Evolutionary conservation across 2,329 filamentous ascomycete genomes (phyloP).

Genomic region (Beauveria brongniartii): DNA sequence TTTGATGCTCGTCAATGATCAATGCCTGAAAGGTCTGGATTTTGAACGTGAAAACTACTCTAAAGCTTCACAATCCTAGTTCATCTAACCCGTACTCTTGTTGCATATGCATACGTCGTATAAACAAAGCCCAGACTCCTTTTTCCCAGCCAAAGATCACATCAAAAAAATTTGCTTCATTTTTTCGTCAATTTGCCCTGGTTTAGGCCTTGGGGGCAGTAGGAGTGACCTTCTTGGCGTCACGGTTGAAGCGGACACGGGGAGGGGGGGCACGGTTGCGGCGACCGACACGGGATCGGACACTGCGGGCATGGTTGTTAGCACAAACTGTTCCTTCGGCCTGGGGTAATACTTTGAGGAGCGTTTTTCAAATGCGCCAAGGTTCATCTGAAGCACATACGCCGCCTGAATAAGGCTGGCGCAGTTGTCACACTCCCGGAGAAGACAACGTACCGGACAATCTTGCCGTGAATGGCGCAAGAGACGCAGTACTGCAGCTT

Average conservation of each 20-base stretch:
- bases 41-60: conserved; percentile 15
- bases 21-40: conserved; percentile 11
- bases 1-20: conserved; percentile 7
- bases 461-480: conserved; percentile 99
- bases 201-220: conserved; percentile 40
- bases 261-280: conserved; percentile 98
- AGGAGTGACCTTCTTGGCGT: conserved; percentile 98
- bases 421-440: conserved; percentile 52
- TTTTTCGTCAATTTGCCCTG: conserved; percentile 12
- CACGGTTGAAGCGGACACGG: conserved; percentile 99
- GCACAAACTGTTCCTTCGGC: conserved; percentile 23
- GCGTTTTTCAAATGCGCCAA: conserved; percentile 43
- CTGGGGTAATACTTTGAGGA: conserved; percentile 18
- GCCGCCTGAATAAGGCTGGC: conserved; percentile 23
- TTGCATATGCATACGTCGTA: conserved; percentile 30
- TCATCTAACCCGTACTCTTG: conserved; percentile 25
- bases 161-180: conserved; percentile 11
- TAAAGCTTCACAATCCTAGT: conserved; percentile 22
- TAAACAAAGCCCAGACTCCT: conserved; percentile 31
- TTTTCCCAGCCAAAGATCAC: conserved; percentile 22
- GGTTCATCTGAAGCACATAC: conserved; percentile 51
- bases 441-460: conserved; percentile 86
- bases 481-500: conserved; percentile 99
- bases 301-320: conserved; percentile 53
- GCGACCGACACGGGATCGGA: conserved; percentile 91